Evolutionary conservation across 2,329 filamentous ascomycete genomes (phyloP).

Genomic region (Paecilomyces dactylethromorphus): DNA sequence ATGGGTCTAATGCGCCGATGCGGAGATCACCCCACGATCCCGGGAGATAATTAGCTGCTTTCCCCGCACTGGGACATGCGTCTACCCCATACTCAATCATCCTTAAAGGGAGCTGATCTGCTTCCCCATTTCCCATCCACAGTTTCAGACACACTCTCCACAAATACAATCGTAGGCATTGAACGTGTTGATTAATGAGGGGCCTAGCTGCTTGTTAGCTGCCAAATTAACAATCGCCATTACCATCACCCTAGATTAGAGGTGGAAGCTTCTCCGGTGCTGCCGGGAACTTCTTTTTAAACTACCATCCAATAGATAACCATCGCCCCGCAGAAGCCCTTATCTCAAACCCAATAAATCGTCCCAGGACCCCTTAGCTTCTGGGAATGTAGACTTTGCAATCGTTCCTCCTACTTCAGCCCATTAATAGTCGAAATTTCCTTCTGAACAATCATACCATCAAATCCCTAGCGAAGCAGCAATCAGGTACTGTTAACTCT

Average conservation of each 20-base stretch:
- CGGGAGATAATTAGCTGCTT: not conserved
- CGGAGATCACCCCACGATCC: not conserved
- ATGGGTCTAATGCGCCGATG: not conserved
- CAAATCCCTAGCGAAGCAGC: not conserved
- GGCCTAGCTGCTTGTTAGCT: not conserved
- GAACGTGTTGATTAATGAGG: not conserved
- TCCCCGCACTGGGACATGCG: not conserved
- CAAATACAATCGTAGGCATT: not conserved
- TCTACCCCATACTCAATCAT: not conserved
- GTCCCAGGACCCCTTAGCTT: no score
- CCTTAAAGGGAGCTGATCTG: not conserved
- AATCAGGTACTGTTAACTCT: not conserved
- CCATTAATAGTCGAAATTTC: not conserved
- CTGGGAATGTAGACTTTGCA: no score
- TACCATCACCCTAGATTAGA: not conserved
- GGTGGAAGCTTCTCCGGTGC: not conserved
- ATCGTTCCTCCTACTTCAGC: not conserved
- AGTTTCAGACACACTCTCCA: not conserved
- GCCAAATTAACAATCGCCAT: not conserved
- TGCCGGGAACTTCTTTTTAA: not conserved
- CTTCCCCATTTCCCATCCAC: not conserved
- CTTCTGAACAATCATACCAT: not conserved
- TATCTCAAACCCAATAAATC: not conserved
- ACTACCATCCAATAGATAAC: not conserved
- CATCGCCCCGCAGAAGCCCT: not conserved